Evolutionary conservation across 805 yeast species (phyloP).

Genomic region (Zygotorulaspora florentina): DNA sequence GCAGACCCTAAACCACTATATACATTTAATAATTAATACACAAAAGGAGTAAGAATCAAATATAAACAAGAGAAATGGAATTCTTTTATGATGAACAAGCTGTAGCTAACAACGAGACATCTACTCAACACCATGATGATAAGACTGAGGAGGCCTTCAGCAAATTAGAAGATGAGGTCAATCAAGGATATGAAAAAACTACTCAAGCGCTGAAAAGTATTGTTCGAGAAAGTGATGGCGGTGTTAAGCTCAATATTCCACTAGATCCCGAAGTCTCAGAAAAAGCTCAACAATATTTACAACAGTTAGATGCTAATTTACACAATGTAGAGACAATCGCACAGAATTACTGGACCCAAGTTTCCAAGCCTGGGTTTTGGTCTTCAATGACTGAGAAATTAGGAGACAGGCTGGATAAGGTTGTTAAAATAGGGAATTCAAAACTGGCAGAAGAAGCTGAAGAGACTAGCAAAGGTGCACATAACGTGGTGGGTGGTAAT

Average conservation of each 20-base stretch:
- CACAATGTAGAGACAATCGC: conserved; percentile 72
- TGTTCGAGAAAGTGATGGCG: conserved; percentile 20
- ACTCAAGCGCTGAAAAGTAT: conserved; percentile 20
- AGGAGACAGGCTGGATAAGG: conserved; percentile 21
- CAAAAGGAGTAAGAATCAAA: neutral
- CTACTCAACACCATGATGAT: conserved; percentile 24
- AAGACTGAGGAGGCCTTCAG: conserved; percentile 52
- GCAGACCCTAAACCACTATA: neutral
- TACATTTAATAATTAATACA: neutral
- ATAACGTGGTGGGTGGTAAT: conserved; percentile 45
- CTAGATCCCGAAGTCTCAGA: conserved; percentile 23
- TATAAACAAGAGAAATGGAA: conserved; percentile 22
- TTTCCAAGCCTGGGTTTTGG: conserved; percentile 29
- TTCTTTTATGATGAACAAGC: conserved; percentile 30
- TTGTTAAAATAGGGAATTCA: conserved; percentile 17
- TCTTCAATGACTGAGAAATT: conserved; percentile 23
- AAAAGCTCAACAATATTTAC: conserved; percentile 59
- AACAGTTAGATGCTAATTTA: conserved; percentile 66
- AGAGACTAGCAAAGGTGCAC: conserved; percentile 30
- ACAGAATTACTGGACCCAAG: conserved; percentile 38
- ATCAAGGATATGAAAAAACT: conserved; percentile 28
- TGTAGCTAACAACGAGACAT: conserved; percentile 9
- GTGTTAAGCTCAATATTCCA: conserved; percentile 29
- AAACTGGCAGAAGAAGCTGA: conserved; percentile 4
- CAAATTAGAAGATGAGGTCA: conserved; percentile 51